These are phyloP conservation scores for Onygena corvina DNA, from an alignment of 2,329 filamentous ascomycete genomes.

Conservation along the genomic window DNA sequence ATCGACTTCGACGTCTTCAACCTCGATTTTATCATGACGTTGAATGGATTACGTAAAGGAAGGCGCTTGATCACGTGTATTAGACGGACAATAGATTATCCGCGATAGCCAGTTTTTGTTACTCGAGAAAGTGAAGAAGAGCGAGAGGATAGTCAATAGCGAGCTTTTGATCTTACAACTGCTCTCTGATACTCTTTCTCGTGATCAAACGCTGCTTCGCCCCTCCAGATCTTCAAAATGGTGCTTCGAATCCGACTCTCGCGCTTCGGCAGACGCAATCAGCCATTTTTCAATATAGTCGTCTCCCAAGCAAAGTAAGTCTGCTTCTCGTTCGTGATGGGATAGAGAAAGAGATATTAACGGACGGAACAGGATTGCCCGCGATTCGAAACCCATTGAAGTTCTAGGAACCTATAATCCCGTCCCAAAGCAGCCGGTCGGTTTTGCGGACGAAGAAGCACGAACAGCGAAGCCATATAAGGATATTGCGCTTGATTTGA, in stretches of 20 bases:
- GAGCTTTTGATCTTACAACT: not conserved
- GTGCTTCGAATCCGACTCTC: constrained; percentile 88
- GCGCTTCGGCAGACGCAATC: constrained; percentile 77
- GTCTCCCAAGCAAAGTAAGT: constrained; percentile 76
- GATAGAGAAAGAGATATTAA: not conserved
- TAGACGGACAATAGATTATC: not conserved
- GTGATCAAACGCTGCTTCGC: not conserved
- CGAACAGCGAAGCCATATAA: constrained; percentile 62
- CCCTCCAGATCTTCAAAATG: constrained; percentile 44
- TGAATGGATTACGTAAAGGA: not conserved
- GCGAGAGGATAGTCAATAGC: not conserved
- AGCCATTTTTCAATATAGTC: constrained; percentile 96
- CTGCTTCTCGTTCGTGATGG: not conserved
- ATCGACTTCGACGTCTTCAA: not conserved
- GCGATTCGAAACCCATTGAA: constrained; percentile 80
- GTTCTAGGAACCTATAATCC: constrained; percentile 64
- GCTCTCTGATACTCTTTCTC: no score
- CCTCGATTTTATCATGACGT: not conserved
- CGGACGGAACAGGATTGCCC: constrained; percentile 54
- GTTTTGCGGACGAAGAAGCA: constrained; percentile 37
- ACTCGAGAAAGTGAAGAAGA: not conserved
- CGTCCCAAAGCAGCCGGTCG: constrained; percentile 42
- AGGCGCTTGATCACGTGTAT: not conserved
- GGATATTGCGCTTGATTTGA: constrained; percentile 74
- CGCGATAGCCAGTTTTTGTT: not conserved